Base-by-base conservation (phyloP, 2,329 filamentous ascomycete genomes). In the Colletotrichum echinochloae region DNA sequence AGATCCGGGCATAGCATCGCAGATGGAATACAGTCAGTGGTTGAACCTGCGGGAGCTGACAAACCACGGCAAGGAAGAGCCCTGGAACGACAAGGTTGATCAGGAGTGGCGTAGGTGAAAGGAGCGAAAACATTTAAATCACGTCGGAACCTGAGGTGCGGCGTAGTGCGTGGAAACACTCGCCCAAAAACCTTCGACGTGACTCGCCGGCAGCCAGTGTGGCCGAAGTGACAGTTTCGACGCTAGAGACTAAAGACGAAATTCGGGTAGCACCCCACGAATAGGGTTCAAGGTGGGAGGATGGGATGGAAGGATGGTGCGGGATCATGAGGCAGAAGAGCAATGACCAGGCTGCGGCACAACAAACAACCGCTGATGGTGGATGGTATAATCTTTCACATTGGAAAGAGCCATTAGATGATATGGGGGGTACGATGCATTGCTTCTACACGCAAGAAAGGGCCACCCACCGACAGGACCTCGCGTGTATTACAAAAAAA, bases 201-300 rank as follows among this genome's bases (percentile, higher is more conserved):
- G 18, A 28, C 18, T n/a, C 44, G 35, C 28, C 26, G 55, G 28
- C 35, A 44, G n/a, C 35, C 28, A 18, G 7, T 14, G 16, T 14
- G 37, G 39, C 12, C n/a, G 55, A 28, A 41, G 30, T 44, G 18
- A n/a, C 55, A 44, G 26, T 28, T 18, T 18, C 41, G 41, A 9
- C 33, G 41, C 55, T 46, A 56, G 30, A 62, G 37, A 56, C 44
- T 35, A 68, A 52, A 35, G 54, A 60, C 41, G 60, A 12, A 20
- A n/a, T 33, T 41, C 5, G 23, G 8, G 44, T 37, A 66, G 23
- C 46, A 37, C 37, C 26, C 26, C 16, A 37, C 55, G 26, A 44
- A 51, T 46, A 60, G 55, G 63, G 55, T 16, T 66, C 55, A 37
- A 57, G 35, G 18, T 33, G 44, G 23, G n/a, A 51, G n/a, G n/a